Percentiles rank a stretch among this genome's conserved stretches.
These are phyloP conservation scores for Pseudogymnoascus sp. DNA, from an alignment of 2,329 filamentous ascomycete species.

Conservation along the genomic window DNA sequence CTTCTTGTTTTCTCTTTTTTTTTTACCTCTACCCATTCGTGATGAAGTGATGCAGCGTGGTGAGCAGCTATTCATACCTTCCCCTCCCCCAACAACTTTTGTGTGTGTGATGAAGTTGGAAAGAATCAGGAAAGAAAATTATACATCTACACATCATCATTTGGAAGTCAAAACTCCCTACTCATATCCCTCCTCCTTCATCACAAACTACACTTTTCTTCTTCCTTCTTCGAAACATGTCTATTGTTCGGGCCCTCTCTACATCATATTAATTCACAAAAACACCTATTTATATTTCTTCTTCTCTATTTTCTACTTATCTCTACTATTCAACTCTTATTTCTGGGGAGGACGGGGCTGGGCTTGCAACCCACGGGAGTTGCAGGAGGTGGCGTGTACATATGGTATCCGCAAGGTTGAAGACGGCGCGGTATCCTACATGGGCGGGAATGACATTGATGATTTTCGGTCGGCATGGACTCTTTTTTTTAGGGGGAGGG, in stretches of 20 bases:
- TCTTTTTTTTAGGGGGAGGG: background rate
- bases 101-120: background rate
- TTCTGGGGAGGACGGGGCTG: background rate
- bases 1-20: constrained; percentile 5
- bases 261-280: background rate
- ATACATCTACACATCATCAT: background rate
- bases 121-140: background rate
- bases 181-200: background rate
- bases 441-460: background rate
- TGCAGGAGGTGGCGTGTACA: background rate
- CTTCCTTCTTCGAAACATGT: background rate
- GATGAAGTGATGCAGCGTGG: background rate
- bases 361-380: background rate
- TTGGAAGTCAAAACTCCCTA: background rate
- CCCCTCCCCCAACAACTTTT: background rate
- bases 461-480: background rate
- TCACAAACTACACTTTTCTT: background rate
- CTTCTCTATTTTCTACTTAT: background rate
- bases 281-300: background rate
- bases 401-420: background rate
- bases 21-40: background rate
- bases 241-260: background rate
- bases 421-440: background rate
- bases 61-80: background rate
- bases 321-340: background rate